A percentile compares a stretch with the other conserved stretches of the same genome.
phyloP scores from a whole-genome alignment of 805 yeast species.

The Cyberlindnera petersonii region DNA sequence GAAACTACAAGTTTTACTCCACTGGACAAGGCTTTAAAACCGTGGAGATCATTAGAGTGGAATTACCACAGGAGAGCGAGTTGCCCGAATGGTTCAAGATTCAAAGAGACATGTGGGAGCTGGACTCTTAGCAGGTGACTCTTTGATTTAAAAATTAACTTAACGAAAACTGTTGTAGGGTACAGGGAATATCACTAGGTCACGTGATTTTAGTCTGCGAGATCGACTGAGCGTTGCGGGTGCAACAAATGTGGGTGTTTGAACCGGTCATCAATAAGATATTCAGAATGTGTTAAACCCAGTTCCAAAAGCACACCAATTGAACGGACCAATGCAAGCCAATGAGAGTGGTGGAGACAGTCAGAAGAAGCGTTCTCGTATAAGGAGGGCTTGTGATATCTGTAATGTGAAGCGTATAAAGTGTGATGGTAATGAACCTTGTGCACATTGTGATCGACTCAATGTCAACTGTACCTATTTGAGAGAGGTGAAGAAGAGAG shows the following conservation, averaged over 20 bases:
- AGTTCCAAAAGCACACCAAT: too few species aligned
- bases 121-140: background rate
- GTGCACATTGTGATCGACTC: constrained; percentile 37
- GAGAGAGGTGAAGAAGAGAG: constrained; percentile 42
- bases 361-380: too few species aligned
- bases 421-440: constrained; percentile 45
- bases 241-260: too few species aligned
- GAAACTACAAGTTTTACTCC: constrained; percentile 18
- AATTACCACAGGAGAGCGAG: constrained; percentile 52
- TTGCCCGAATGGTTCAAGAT: constrained; percentile 75
- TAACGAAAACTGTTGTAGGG: too few species aligned
- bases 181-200: too few species aligned
- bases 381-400: constrained; percentile 42
- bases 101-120: constrained; percentile 66
- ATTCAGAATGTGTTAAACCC: too few species aligned
- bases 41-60: constrained; percentile 23
- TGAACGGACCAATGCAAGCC: constrained; percentile 1
- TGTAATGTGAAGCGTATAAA: constrained; percentile 45
- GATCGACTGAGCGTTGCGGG: too few species aligned
- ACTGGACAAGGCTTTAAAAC: constrained; percentile 17
- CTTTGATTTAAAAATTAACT: background rate
- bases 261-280: too few species aligned
- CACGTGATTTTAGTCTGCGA: too few species aligned
- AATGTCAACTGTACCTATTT: constrained; percentile 37
- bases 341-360: too few species aligned